Evolutionary conservation across 352 stramenopile genomes (phyloP).

Genomic region (Globisporangium cystogenes): DNA sequence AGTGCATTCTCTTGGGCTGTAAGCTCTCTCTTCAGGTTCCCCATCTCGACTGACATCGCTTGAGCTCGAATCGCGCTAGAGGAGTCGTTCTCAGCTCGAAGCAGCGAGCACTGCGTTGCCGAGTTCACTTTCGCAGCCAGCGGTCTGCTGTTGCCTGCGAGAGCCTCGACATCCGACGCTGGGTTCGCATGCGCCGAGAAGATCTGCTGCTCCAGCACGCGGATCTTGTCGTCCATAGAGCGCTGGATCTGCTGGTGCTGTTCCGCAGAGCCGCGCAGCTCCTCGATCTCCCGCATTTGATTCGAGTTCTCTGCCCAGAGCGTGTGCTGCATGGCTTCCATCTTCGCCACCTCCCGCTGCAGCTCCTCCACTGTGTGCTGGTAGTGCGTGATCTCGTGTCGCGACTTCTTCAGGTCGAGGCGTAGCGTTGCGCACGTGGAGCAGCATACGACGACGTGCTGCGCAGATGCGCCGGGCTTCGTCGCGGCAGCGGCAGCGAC

Average conservation of each 20-base stretch:
- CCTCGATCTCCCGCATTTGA: constrained; percentile 16
- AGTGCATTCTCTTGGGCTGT: not conserved
- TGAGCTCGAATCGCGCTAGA: not conserved
- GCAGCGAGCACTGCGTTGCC: not conserved
- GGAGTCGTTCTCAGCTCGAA: not conserved
- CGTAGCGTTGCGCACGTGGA: constrained; percentile 19
- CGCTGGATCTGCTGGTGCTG: constrained; percentile 16
- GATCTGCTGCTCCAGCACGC: constrained; percentile 12
- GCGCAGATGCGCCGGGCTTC: not conserved
- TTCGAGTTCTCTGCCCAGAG: constrained; percentile 23
- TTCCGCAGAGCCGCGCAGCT: constrained; percentile 14
- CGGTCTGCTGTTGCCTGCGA: not conserved
- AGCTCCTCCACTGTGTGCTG: constrained; percentile 16
- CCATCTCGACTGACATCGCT: not conserved
- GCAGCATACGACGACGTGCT: constrained; percentile 1
- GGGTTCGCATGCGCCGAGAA: not conserved
- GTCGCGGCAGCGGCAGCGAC: not conserved
- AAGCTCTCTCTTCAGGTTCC: not conserved
- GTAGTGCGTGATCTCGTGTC: constrained; percentile 12
- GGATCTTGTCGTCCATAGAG: constrained; percentile 6
- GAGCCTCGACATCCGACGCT: not conserved
- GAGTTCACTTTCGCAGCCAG: not conserved
- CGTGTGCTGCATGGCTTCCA: constrained; percentile 22
- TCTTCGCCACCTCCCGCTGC: constrained; percentile 20
- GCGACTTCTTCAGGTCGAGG: constrained; percentile 11